These are phyloP conservation scores for Psilocybe cyanescens DNA, from an alignment of 768 basidiomycete species.

Conservation along the genomic window DNA sequence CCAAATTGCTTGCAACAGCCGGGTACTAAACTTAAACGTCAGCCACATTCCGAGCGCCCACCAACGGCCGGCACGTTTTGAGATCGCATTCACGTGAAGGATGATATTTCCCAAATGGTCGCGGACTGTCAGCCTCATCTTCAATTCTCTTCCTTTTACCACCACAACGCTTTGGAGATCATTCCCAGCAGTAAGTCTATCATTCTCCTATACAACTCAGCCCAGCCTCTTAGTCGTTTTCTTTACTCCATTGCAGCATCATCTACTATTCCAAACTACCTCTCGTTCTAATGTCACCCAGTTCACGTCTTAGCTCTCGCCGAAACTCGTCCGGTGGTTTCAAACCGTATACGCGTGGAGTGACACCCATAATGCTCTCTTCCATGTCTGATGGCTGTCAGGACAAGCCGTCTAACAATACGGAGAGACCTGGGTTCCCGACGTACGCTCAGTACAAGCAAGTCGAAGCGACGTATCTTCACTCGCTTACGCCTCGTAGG, in stretches of 20 bases:
- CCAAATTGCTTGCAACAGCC: too few relatives aligned
- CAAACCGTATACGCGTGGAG: constrained; percentile 39
- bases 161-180: constrained; percentile 23
- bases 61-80: neutral
- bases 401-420: constrained; percentile 7
- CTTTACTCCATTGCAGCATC: constrained; percentile 11
- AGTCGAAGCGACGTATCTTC: constrained; percentile 62
- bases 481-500: constrained; percentile 54
- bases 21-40: too few relatives aligned
- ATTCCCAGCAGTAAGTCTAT: constrained; percentile 15
- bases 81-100: neutral
- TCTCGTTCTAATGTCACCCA: constrained; percentile 34
- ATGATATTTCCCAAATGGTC: constrained; percentile 6
- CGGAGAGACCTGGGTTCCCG: constrained; percentile 55
- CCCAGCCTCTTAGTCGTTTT: constrained; percentile 24
- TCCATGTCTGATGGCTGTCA: constrained; percentile 11
- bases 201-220: constrained; percentile 13
- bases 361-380: constrained; percentile 20
- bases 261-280: constrained; percentile 18
- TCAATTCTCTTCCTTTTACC: constrained; percentile 24
- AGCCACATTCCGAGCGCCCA: too few relatives aligned
- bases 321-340: constrained; percentile 28
- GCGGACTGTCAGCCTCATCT: constrained; percentile 31
- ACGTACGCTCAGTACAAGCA: constrained; percentile 61
- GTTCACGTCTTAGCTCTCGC: constrained; percentile 30